phyloP scores from a whole-genome alignment of 345 rosid genomes.

The Limnanthes douglasii region DNA sequence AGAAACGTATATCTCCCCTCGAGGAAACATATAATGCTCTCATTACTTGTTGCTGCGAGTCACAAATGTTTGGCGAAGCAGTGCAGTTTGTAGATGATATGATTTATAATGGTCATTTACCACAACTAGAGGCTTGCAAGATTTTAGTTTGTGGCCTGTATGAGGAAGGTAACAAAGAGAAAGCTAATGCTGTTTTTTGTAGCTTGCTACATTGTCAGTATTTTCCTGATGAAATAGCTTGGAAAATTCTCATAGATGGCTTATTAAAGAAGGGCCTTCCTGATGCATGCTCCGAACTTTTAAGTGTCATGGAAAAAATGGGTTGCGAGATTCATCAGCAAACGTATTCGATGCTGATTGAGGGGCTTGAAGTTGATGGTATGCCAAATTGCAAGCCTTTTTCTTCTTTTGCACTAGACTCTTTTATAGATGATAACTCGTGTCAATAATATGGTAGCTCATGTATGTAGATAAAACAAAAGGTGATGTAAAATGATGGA shows the following conservation, averaged over 20 bases:
- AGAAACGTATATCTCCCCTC: slow-evolving; percentile 35
- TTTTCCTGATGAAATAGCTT: slow-evolving; percentile 64
- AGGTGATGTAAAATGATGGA: too few relatives aligned
- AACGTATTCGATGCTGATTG: slow-evolving; percentile 44
- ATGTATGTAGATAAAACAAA: too few relatives aligned
- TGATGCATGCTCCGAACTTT: slow-evolving; percentile 45
- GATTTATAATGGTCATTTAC: slow-evolving; percentile 46
- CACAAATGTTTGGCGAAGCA: slow-evolving; percentile 34
- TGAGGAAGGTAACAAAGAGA: slow-evolving; percentile 30
- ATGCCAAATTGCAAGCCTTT: too few relatives aligned
- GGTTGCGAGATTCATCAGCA: slow-evolving; percentile 45
- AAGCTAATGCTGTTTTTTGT: slow-evolving; percentile 33
- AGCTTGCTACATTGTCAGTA: slow-evolving; percentile 45
- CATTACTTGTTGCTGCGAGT: slow-evolving; percentile 45
- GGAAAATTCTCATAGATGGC: slow-evolving; percentile 79
- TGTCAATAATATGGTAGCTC: too few relatives aligned
- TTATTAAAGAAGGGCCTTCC: slow-evolving; percentile 41
- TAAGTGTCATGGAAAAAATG: slow-evolving; percentile 44
- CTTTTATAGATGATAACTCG: too few relatives aligned
- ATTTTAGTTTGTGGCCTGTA: slow-evolving; percentile 52
- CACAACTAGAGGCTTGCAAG: slow-evolving; percentile 51
- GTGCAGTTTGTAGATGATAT: slow-evolving; percentile 31
- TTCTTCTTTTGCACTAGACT: too few relatives aligned
- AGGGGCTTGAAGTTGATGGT: slow-evolving; percentile 58
- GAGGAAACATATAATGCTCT: slow-evolving; percentile 43